Percentiles rank a stretch among this genome's conserved stretches.
Conservation (phyloP, 441 rosid species). For the Daphne laureola region DNA sequence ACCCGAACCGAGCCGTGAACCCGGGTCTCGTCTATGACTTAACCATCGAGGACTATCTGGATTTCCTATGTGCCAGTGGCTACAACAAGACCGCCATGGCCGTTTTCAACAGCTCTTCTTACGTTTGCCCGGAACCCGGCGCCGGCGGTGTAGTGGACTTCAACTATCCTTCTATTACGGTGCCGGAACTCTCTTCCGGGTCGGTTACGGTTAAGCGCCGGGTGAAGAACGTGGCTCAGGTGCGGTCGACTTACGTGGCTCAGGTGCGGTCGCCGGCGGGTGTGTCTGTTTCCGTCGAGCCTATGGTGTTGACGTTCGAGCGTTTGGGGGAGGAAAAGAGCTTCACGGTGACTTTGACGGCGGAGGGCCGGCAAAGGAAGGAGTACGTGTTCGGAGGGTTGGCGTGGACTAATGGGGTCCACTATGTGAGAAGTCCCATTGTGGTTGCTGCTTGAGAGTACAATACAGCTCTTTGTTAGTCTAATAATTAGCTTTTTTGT, state of each 20-base stretch:
- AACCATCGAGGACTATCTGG: conserved; percentile 33
- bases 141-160: conserved; percentile 23
- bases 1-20: conserved; percentile 59
- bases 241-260: conserved; percentile 25
- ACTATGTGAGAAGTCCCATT: conserved; percentile 42
- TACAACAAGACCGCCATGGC: conserved; percentile 31
- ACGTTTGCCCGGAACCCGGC: conserved; percentile 21
- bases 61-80: conserved; percentile 54
- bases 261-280: conserved; percentile 32
- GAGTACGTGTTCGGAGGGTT: conserved; percentile 31
- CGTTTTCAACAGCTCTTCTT: conserved; percentile 17
- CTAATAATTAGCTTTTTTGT: no score
- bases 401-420: conserved; percentile 34
- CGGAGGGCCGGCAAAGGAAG: conserved; percentile 8
- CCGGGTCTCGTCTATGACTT: conserved; percentile 58
- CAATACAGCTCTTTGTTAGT: no score
- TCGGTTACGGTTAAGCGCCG: conserved; percentile 28
- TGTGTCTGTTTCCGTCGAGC: conserved; percentile 33
- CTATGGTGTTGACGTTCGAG: conserved; percentile 24
- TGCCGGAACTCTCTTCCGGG: conserved; percentile 21
- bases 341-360: conserved; percentile 28
- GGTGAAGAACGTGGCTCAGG: conserved; percentile 42
- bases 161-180: conserved; percentile 58
- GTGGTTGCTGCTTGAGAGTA: conserved; percentile 16
- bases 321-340: conserved; percentile 35